Conservation (phyloP, 176 grass and related monocot genomes). For the Miscanthus lutarioriparius region DNA sequence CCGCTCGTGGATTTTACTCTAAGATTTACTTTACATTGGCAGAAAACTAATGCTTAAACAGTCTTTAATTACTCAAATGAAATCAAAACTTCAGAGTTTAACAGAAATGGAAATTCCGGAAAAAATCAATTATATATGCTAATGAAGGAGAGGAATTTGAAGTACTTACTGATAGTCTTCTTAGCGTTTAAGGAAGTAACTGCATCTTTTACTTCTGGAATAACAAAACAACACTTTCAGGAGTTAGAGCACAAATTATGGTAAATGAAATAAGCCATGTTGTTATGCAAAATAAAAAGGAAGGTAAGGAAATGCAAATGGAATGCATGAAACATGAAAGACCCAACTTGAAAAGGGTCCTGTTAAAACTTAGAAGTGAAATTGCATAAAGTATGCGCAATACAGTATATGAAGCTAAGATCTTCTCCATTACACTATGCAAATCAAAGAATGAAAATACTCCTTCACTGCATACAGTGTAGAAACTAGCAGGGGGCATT, state of each 20-base stretch:
- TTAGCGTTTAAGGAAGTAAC: constrained; percentile 45
- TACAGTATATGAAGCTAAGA: constrained; percentile 10
- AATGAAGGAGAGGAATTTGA: neutral
- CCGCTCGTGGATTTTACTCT: neutral
- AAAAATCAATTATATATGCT: constrained; percentile 8
- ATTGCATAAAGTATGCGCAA: neutral
- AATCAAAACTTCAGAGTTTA: neutral
- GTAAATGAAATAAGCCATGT: neutral
- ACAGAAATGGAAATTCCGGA: neutral
- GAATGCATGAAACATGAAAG: neutral
- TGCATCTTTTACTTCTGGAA: constrained; percentile 69
- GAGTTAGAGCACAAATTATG: neutral
- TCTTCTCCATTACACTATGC: neutral
- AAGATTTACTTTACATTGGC: neutral
- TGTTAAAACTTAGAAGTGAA: neutral
- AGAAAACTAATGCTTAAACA: neutral
- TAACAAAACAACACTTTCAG: neutral
- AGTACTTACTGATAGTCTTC: constrained; percentile 64
- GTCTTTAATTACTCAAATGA: neutral
- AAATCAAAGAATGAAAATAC: neutral
- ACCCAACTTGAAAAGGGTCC: neutral
- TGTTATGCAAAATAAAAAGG: neutral
- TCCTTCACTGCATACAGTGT: neutral
- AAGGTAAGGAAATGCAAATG: neutral
- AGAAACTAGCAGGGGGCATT: neutral